Evolutionary conservation across 257 asterid genomes (phyloP).

Genomic region (Nicotiana noctiflora): DNA sequence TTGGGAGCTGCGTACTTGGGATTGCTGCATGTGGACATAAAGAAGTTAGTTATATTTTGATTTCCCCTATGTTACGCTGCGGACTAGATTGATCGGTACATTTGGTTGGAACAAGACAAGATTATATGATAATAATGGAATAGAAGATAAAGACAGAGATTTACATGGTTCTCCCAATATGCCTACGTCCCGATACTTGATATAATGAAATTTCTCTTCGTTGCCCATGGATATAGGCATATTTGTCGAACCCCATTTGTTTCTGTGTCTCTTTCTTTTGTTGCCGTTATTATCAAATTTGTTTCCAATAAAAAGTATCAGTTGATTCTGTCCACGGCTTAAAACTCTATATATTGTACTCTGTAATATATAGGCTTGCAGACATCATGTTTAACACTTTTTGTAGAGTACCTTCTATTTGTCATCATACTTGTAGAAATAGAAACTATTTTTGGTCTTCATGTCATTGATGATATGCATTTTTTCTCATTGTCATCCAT

Average conservation of each 20-base stretch:
- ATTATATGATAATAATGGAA: too few species aligned
- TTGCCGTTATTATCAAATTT: background rate
- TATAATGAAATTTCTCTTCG: background rate
- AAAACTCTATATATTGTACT: background rate
- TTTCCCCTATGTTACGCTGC: background rate
- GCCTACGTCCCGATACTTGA: background rate
- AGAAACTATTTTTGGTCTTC: background rate
- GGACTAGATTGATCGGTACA: background rate
- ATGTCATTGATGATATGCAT: background rate
- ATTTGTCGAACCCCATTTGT: background rate
- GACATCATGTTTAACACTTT: background rate
- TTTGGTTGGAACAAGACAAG: background rate
- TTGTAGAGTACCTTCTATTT: background rate
- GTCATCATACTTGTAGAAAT: background rate
- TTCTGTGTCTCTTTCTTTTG: background rate
- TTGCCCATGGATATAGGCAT: background rate
- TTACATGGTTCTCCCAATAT: too few species aligned
- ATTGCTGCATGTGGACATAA: background rate
- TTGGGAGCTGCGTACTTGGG: background rate
- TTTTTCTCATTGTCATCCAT: background rate
- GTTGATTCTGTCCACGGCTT: background rate
- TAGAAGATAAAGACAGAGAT: too few species aligned
- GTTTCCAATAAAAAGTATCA: background rate
- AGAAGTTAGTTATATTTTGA: background rate
- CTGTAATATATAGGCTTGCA: background rate